Evolutionary conservation across 352 stramenopile genomes (phyloP).

Genomic region (Peronosclerospora sorghi): DNA sequence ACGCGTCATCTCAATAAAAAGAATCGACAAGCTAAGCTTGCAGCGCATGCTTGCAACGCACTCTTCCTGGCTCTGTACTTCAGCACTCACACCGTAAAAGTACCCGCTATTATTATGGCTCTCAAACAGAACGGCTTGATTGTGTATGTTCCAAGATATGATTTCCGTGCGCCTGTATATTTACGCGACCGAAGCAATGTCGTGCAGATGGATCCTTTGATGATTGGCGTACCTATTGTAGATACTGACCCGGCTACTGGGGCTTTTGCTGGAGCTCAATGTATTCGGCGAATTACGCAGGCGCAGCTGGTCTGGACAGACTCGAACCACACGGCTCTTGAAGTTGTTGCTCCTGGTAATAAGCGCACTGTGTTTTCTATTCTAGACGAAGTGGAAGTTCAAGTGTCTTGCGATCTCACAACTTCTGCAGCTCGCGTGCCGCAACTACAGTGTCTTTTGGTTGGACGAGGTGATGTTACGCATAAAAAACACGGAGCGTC

Average conservation of each 20-base stretch:
- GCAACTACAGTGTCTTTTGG: constrained; percentile 59
- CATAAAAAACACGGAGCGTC: constrained; percentile 24
- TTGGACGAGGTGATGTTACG: constrained; percentile 35
- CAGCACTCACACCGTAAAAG: constrained; percentile 72
- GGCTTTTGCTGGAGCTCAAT: constrained; percentile 42
- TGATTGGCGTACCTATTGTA: constrained; percentile 59
- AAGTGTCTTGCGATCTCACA: constrained; percentile 68
- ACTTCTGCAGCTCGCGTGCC: constrained; percentile 58
- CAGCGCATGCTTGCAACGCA: constrained; percentile 81
- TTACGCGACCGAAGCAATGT: constrained; percentile 77
- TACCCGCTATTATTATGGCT: constrained; percentile 80
- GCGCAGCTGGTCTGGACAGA: constrained; percentile 24
- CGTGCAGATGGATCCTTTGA: constrained; percentile 73
- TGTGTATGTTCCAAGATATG: constrained; percentile 88
- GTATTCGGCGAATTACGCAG: constrained; percentile 56
- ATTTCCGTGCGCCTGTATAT: constrained; percentile 87
- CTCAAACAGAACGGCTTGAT: constrained; percentile 89
- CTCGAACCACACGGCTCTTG: constrained; percentile 19
- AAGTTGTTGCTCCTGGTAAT: constrained; percentile 14
- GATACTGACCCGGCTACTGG: constrained; percentile 46
- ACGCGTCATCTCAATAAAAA: constrained; percentile 85
- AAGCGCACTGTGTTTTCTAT: constrained; percentile 35
- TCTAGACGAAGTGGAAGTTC: constrained; percentile 66
- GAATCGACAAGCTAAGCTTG: constrained; percentile 84
- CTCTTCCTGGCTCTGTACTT: constrained; percentile 91